Evolutionary conservation across 1,284 basidiomycete species (phyloP).

Genomic region (Mycena sp.): DNA sequence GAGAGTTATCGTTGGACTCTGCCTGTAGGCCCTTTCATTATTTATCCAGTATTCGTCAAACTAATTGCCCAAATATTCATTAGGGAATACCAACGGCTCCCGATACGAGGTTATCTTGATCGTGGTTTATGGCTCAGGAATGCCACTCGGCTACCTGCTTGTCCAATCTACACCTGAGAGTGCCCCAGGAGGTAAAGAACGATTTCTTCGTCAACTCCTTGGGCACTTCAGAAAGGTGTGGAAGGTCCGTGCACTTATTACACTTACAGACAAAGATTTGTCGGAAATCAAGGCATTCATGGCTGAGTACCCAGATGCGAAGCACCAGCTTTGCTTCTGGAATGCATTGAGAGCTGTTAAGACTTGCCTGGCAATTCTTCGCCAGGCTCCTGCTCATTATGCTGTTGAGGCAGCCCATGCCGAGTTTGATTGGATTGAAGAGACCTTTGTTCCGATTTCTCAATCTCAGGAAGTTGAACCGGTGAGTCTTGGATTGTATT

Average conservation of each 20-base stretch:
- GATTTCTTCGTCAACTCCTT: slow-evolving; percentile 25
- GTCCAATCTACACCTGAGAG: slow-evolving; percentile 23
- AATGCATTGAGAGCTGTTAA: slow-evolving; percentile 40
- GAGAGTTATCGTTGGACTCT: slow-evolving; percentile 36
- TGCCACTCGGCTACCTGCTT: slow-evolving; percentile 31
- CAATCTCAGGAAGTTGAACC: slow-evolving; percentile 22
- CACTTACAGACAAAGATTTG: slow-evolving; percentile 34
- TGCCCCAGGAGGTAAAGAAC: slow-evolving; percentile 22
- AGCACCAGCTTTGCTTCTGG: slow-evolving; percentile 45
- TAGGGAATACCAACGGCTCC: slow-evolving; percentile 34
- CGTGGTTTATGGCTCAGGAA: slow-evolving; percentile 33
- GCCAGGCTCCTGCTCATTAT: slow-evolving; percentile 31
- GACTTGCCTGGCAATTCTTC: slow-evolving; percentile 30
- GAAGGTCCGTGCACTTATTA: slow-evolving; percentile 22
- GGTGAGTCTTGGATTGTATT: background rate
- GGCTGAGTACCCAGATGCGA: slow-evolving; percentile 34
- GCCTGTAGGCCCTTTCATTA: slow-evolving; percentile 17
- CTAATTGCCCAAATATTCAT: background rate
- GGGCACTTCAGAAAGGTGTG: slow-evolving; percentile 21
- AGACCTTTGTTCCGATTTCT: slow-evolving; percentile 33
- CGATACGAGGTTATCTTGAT: slow-evolving; percentile 32
- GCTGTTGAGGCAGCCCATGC: slow-evolving; percentile 29
- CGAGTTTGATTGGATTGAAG: slow-evolving; percentile 36
- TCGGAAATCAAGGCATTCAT: slow-evolving; percentile 36
- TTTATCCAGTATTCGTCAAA: background rate